Evolutionary conservation across 306 rosid species (phyloP).

Genomic region (Cucumis melo): DNA sequence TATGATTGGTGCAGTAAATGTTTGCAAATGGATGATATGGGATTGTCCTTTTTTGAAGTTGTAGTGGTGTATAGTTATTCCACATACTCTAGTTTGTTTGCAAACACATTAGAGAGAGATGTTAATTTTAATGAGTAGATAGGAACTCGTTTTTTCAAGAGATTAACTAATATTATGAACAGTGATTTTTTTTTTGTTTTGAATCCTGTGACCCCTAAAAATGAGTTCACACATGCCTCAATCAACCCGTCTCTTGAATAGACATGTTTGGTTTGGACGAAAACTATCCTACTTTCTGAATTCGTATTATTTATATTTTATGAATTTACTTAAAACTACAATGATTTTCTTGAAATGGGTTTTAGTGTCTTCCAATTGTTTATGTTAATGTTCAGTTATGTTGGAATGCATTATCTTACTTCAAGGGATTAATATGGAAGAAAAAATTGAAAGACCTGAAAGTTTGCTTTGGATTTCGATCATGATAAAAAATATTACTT

Average conservation of each 20-base stretch:
- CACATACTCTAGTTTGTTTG: background rate
- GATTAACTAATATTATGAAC: background rate
- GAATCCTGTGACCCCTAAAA: background rate
- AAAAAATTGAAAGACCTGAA: background rate
- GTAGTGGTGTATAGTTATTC: background rate
- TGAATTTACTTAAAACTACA: background rate
- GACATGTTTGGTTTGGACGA: background rate
- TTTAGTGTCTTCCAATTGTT: background rate
- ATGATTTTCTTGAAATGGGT: background rate
- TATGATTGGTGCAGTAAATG: background rate
- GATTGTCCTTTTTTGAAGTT: background rate
- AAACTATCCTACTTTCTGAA: background rate
- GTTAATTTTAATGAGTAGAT: background rate
- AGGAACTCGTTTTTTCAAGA: background rate
- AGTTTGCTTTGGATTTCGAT: background rate
- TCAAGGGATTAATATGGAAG: background rate
- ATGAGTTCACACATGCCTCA: background rate
- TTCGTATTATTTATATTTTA: background rate
- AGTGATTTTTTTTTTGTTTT: background rate
- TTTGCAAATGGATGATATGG: background rate
- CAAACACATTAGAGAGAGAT: background rate
- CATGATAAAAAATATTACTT: background rate
- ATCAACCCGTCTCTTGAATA: background rate
- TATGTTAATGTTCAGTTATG: background rate
- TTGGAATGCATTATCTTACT: background rate